Conservation (phyloP, 495 filamentous ascomycete genomes). For the Rhypophila decipiens region DNA sequence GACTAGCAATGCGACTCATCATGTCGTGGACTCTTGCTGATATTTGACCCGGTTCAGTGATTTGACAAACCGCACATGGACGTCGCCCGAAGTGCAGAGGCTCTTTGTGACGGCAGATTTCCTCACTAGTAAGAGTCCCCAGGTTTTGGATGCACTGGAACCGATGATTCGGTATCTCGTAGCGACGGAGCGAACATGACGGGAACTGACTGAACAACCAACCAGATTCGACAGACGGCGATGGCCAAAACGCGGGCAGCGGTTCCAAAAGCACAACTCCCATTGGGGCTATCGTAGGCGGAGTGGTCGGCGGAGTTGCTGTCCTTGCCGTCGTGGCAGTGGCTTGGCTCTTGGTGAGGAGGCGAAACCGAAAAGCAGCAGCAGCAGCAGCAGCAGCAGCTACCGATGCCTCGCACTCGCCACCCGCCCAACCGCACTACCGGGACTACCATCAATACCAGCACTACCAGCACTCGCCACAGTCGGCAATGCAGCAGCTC, state of each 20-base stretch:
- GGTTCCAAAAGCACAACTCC: too few relatives aligned
- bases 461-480: not conserved
- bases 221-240: too few relatives aligned
- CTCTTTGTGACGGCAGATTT: too few relatives aligned
- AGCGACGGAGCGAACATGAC: too few relatives aligned
- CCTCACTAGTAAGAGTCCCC: too few relatives aligned
- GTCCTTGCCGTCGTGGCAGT: not conserved
- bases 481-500: not conserved
- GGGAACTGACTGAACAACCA: too few relatives aligned
- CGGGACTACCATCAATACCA: not conserved
- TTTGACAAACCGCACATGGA: slow-evolving; percentile 1
- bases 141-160: too few relatives aligned
- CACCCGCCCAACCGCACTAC: not conserved
- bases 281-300: not conserved
- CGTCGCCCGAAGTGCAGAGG: slow-evolving; percentile 4
- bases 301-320: not conserved
- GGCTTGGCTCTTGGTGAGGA: not conserved
- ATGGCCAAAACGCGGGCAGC: too few relatives aligned
- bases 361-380: not conserved
- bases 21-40: not conserved
- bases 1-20: not conserved
- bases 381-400: too few relatives aligned
- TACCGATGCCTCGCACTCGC: too few relatives aligned
- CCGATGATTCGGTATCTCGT: too few relatives aligned
- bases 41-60: not conserved